A percentile compares a stretch with the other conserved stretches of the same genome.
Evolutionary conservation across 2,329 filamentous ascomycete genomes (phyloP).

Genomic region (Colletotrichum zoysiae): DNA sequence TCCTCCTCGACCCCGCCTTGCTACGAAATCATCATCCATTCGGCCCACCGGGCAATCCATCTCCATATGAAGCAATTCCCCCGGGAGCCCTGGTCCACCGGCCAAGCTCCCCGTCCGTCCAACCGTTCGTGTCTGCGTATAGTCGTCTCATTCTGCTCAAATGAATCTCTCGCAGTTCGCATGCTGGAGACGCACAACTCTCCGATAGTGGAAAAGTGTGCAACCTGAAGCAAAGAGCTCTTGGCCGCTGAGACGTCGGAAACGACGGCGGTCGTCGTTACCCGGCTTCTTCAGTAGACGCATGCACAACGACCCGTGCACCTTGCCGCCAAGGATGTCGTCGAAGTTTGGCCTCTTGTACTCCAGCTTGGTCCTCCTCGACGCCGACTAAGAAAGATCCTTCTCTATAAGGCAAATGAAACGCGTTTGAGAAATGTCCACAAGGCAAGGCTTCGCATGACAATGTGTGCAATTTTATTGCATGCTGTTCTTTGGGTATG

Average conservation of each 20-base stretch:
- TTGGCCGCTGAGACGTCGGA: neutral
- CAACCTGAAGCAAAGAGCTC: neutral
- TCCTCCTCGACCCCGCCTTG: neutral
- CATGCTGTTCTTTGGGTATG: slow-evolving; percentile 39
- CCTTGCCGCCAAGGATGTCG: neutral
- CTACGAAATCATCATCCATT: neutral
- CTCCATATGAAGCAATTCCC: neutral
- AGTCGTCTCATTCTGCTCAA: slow-evolving; percentile 25
- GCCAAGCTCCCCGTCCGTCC: slow-evolving; percentile 2
- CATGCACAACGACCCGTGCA: neutral
- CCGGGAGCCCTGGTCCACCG: neutral
- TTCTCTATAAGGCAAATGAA: slow-evolving; percentile 26
- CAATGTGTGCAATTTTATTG: slow-evolving; percentile 38
- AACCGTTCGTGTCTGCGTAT: slow-evolving; percentile 30
- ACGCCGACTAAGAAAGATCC: neutral
- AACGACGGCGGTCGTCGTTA: neutral
- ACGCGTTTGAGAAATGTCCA: slow-evolving; percentile 11
- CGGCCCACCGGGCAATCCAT: neutral
- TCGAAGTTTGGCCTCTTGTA: neutral
- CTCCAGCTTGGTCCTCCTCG: neutral
- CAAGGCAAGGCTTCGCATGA: slow-evolving; percentile 8
- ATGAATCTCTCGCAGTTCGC: slow-evolving; percentile 8
- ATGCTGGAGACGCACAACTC: neutral
- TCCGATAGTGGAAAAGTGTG: neutral
- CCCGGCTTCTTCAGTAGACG: neutral